Percentiles rank a stretch among this genome's conserved stretches.
phyloP scores from a whole-genome alignment of 1,139 yeast species.

The Pneumocystis carinii region DNA sequence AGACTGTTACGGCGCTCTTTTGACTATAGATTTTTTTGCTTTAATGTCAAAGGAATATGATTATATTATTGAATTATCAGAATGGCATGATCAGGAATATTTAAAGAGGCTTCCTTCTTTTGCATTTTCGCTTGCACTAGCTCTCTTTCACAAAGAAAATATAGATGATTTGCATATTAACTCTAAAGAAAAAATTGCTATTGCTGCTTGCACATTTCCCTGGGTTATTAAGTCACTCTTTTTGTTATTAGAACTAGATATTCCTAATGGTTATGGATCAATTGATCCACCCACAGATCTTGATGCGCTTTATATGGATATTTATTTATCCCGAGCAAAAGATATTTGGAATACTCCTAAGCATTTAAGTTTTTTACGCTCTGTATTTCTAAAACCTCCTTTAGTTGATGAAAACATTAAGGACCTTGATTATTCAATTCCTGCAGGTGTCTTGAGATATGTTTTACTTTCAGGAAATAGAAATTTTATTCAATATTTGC shows the following conservation, averaged over 20 bases:
- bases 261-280: slow-evolving; percentile 11
- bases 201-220: slow-evolving; percentile 46
- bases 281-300: slow-evolving; percentile 13
- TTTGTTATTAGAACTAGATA: slow-evolving; percentile 26
- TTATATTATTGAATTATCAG: slow-evolving; percentile 40
- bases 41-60: slow-evolving; percentile 50
- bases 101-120: slow-evolving; percentile 54
- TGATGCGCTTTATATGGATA: slow-evolving; percentile 16
- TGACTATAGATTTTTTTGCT: slow-evolving; percentile 69
- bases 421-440: slow-evolving; percentile 13
- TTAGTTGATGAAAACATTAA: slow-evolving; percentile 11
- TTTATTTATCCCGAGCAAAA: slow-evolving; percentile 19
- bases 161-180: slow-evolving; percentile 19
- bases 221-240: slow-evolving; percentile 41
- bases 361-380: slow-evolving; percentile 14
- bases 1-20: slow-evolving; percentile 74
- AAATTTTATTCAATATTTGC: slow-evolving; percentile 7
- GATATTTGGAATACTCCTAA: slow-evolving; percentile 18
- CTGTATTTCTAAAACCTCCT: slow-evolving; percentile 9
- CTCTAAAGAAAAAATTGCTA: slow-evolving; percentile 35
- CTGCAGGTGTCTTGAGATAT: slow-evolving; percentile 18
- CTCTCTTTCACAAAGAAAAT: slow-evolving; percentile 27
- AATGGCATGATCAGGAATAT: slow-evolving; percentile 15
- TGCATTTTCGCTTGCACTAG: slow-evolving; percentile 51
- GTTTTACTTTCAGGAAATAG: slow-evolving; percentile 18